phyloP scores from a whole-genome alignment of 2,329 filamentous ascomycete species.

The Aspergillus vadensis region DNA sequence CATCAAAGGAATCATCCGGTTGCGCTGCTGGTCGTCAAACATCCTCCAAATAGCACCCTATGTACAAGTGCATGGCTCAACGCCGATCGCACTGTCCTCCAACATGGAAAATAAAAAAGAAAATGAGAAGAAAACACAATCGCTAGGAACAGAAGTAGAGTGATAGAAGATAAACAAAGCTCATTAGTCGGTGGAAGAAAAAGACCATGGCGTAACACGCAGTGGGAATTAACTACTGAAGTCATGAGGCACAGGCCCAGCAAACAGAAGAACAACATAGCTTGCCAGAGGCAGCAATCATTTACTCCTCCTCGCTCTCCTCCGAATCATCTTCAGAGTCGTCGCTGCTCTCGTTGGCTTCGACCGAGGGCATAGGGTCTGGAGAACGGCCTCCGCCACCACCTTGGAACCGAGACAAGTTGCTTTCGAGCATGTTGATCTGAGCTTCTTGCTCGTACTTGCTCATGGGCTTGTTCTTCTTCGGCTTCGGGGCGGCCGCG shows the following conservation, averaged over 20 bases:
- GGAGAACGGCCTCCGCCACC: constrained; percentile 45
- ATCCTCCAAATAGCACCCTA: constrained; percentile 13
- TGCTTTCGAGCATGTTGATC: constrained; percentile 51
- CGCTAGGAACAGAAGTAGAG: constrained; percentile 1
- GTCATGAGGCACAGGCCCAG: neutral
- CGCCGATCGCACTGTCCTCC: constrained; percentile 11
- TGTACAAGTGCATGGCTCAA: constrained; percentile 24
- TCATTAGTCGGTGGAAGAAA: constrained; percentile 15
- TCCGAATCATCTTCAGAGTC: constrained; percentile 52
- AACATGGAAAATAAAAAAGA: neutral
- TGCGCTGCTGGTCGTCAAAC: constrained; percentile 1
- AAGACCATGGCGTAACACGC: constrained; percentile 10
- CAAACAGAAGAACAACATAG: neutral
- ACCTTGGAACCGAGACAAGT: constrained; percentile 49
- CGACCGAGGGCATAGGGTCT: constrained; percentile 47
- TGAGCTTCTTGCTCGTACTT: constrained; percentile 54
- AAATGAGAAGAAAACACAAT: neutral
- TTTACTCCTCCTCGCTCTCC: constrained; percentile 54
- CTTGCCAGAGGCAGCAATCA: neutral
- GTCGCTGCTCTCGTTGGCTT: constrained; percentile 48
- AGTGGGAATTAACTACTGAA: constrained; percentile 7
- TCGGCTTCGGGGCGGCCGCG: constrained; percentile 46
- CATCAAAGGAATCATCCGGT: constrained; percentile 5
- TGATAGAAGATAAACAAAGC: constrained; percentile 1
- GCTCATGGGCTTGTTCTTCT: constrained; percentile 57